These are phyloP conservation scores for Leccinum ponderosum DNA, from an alignment of 1,284 basidiomycete species.

Conservation along the genomic window DNA sequence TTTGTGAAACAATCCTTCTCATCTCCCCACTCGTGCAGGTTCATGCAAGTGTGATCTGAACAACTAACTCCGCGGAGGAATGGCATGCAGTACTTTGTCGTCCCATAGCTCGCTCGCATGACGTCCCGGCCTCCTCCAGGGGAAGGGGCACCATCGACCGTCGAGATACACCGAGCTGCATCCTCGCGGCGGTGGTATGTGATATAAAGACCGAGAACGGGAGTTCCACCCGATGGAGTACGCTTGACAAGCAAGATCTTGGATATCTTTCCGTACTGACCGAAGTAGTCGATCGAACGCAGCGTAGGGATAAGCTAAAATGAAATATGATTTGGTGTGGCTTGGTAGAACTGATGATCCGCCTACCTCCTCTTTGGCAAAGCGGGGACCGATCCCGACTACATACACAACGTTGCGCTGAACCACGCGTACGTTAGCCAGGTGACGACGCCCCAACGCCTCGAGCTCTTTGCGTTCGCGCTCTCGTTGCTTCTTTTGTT, in stretches of 20 bases:
- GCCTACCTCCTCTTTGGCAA: slow-evolving; percentile 93
- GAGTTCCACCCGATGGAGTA: slow-evolving; percentile 72
- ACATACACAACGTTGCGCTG: slow-evolving; percentile 98
- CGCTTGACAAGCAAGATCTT: slow-evolving; percentile 96
- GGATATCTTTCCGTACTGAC: slow-evolving; percentile 97
- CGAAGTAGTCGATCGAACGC: slow-evolving; percentile 96
- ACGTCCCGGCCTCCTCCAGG: slow-evolving; percentile 79
- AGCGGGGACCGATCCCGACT: slow-evolving; percentile 85
- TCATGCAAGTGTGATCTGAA: slow-evolving; percentile 89
- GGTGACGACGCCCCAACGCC: slow-evolving; percentile 80
- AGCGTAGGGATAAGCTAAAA: slow-evolving; percentile 88
- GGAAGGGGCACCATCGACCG: slow-evolving; percentile 89
- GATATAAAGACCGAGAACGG: slow-evolving; percentile 93
- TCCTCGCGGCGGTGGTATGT: slow-evolving; percentile 96
- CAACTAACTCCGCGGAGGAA: slow-evolving; percentile 90
- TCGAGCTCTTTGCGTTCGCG: slow-evolving; percentile 97
- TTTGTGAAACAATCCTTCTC: slow-evolving; percentile 97
- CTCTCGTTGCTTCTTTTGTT: slow-evolving; percentile 95
- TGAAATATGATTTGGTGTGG: slow-evolving; percentile 17
- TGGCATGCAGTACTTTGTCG: slow-evolving; percentile 97
- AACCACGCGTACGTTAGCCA: slow-evolving; percentile 94
- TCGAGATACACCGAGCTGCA: slow-evolving; percentile 89
- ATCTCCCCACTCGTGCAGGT: slow-evolving; percentile 97
- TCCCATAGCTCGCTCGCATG: slow-evolving; percentile 94
- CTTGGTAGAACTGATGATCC: neutral